These are phyloP conservation scores for Yamadazyma blattariae DNA, from an alignment of 1,139 yeast genomes.

Conservation along the genomic window DNA sequence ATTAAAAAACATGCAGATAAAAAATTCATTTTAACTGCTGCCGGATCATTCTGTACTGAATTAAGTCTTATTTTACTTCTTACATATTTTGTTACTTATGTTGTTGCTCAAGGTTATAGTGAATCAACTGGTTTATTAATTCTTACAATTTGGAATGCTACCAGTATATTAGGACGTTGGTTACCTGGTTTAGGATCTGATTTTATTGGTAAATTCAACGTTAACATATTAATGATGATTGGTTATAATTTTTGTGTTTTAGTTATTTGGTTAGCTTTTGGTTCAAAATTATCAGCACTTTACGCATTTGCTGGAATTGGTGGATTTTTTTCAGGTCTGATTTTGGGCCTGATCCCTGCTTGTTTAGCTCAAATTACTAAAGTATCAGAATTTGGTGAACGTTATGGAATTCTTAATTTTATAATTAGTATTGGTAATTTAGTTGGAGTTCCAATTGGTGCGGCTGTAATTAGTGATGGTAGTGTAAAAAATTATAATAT, in stretches of 20 bases:
- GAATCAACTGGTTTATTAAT: slow-evolving; percentile 51
- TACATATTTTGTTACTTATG: slow-evolving; percentile 57
- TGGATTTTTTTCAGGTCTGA: slow-evolving; percentile 45
- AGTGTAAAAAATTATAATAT: slow-evolving; percentile 18
- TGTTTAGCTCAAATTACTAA: slow-evolving; percentile 35
- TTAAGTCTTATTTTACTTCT: slow-evolving; percentile 50
- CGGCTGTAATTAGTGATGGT: slow-evolving; percentile 43
- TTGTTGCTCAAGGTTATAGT: slow-evolving; percentile 49
- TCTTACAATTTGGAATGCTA: slow-evolving; percentile 55
- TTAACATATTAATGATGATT: slow-evolving; percentile 42
- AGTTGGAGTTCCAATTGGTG: slow-evolving; percentile 49
- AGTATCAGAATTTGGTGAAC: slow-evolving; percentile 30
- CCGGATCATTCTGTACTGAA: slow-evolving; percentile 48
- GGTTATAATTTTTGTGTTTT: slow-evolving; percentile 39
- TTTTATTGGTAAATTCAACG: slow-evolving; percentile 55
- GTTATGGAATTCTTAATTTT: slow-evolving; percentile 35
- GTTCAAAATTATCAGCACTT: slow-evolving; percentile 35
- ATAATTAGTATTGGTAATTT: slow-evolving; percentile 35
- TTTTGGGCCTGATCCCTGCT: slow-evolving; percentile 33
- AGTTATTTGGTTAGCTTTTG: slow-evolving; percentile 56
- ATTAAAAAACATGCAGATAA: slow-evolving; percentile 15
- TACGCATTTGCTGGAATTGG: slow-evolving; percentile 47
- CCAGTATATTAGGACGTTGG: slow-evolving; percentile 58
- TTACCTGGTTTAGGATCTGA: slow-evolving; percentile 57
- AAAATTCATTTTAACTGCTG: slow-evolving; percentile 22